phyloP scores from a whole-genome alignment of 768 basidiomycete species.

The Pleurotus giganteus region DNA sequence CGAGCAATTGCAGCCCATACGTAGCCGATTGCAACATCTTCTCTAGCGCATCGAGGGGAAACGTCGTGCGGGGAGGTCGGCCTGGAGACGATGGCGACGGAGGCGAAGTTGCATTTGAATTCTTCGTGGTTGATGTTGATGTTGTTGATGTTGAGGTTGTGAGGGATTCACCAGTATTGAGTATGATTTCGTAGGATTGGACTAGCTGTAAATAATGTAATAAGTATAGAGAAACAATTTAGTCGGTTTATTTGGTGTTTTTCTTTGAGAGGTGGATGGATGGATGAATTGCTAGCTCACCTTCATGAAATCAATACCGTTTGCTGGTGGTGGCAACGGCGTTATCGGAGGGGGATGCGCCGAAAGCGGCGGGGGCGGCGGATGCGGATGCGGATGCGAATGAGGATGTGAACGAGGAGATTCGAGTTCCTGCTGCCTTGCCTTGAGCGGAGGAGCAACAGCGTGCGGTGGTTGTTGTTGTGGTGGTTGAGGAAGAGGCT shows the following conservation, averaged over 20 bases:
- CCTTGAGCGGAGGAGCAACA: constrained; percentile 1
- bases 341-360: constrained; percentile 2
- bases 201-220: constrained; percentile 9
- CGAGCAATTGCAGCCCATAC: constrained; percentile 44
- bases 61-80: no score
- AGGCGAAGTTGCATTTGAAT: no score
- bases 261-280: no score
- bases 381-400: no score
- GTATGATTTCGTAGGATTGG: constrained; percentile 12
- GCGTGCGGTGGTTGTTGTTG: background rate
- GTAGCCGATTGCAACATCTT: constrained; percentile 43
- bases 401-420: constrained; percentile 3
- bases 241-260: no score
- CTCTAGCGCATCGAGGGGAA: constrained; percentile 32
- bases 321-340: background rate
- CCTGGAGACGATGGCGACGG: background rate
- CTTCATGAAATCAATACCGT: constrained; percentile 14
- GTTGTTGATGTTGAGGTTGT: background rate
- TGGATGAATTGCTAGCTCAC: background rate
- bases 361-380: background rate
- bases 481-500: background rate
- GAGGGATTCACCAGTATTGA: constrained; percentile 10
- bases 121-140: no score
- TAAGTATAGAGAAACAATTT: background rate
- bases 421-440: constrained; percentile 8